These are phyloP conservation scores for Cladophialophora exuberans DNA, from an alignment of 2,329 filamentous ascomycete species.

Conservation along the genomic window DNA sequence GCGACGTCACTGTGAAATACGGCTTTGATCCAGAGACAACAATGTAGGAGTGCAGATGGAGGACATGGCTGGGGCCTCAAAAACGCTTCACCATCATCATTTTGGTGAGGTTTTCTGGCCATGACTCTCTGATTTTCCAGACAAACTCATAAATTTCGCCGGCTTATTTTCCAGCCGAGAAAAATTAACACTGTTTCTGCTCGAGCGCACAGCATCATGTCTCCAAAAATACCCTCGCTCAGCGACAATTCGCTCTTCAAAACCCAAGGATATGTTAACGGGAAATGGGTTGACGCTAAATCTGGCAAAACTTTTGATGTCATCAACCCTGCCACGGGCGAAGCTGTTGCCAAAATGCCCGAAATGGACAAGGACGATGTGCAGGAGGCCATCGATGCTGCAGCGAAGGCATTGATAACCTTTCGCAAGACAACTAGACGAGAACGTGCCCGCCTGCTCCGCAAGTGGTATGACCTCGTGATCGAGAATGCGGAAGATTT, in stretches of 20 bases:
- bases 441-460: slow-evolving; percentile 64
- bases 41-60: neutral
- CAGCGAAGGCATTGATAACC: slow-evolving; percentile 69
- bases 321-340: slow-evolving; percentile 73
- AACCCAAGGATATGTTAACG: slow-evolving; percentile 24
- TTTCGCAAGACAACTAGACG: slow-evolving; percentile 64
- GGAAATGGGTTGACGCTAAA: slow-evolving; percentile 64
- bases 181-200: neutral
- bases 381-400: slow-evolving; percentile 77
- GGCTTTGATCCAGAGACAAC: neutral
- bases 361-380: slow-evolving; percentile 78
- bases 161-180: neutral
- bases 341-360: slow-evolving; percentile 70
- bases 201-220: neutral
- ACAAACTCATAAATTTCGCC: no score
- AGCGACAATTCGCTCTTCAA: neutral
- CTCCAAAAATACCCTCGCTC: neutral
- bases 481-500: slow-evolving; percentile 54
- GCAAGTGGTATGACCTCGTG: slow-evolving; percentile 69
- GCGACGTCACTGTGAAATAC: neutral
- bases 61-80: neutral
- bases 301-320: slow-evolving; percentile 93
- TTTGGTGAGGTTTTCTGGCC: no score
- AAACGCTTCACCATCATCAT: neutral
- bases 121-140: no score